A percentile compares a stretch with the other conserved stretches of the same genome.
Conservation (phyloP, 306 rosid genomes). For the Prunus persica region Prunus_persica_NCBIv2 NC_034013.1:4509001-4509500, state of each 20-base stretch:
- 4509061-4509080: constrained; percentile 58
- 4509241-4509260: too few species aligned
- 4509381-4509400: too few species aligned
- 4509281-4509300: background rate
- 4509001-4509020: background rate
- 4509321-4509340: too few species aligned
- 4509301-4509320: background rate
- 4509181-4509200: background rate
- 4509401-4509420: too few species aligned
- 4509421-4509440: too few species aligned
- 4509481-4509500: constrained; percentile 90
- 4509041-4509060: constrained; percentile 55
- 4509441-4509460: background rate
- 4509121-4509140: constrained; percentile 85
- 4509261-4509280: too few species aligned
- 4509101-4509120: constrained; percentile 64
- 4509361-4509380: too few species aligned
- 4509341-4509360: background rate
- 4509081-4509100: constrained; percentile 53
- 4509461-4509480: background rate
- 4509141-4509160: constrained; percentile 83
- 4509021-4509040: background rate
- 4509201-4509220: too few species aligned
- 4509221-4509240: too few species aligned
- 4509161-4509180: background rate